Evolutionary conservation across 768 basidiomycete species (phyloP).

Genomic region (Mycena albidolilacea): DNA sequence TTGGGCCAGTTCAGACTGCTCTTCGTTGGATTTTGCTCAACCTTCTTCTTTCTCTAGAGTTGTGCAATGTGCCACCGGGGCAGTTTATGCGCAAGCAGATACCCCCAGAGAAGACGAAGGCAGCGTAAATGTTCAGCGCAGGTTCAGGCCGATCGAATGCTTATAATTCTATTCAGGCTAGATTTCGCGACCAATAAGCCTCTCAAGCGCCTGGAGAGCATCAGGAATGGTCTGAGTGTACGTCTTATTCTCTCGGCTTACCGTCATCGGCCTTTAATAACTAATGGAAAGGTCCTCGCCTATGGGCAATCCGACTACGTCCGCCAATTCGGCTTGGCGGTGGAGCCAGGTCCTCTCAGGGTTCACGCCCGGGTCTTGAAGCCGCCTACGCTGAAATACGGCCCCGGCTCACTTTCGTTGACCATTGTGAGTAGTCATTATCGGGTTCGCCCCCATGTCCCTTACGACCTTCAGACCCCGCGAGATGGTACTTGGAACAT

Average conservation of each 20-base stretch:
- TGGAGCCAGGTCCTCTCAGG: conserved; percentile 65
- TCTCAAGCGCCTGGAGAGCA: conserved; percentile 67
- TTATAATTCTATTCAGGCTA: conserved; percentile 44
- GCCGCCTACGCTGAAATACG: conserved; percentile 79
- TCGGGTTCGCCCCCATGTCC: conserved; percentile 17
- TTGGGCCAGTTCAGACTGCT: background rate
- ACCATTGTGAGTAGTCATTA: conserved; percentile 64
- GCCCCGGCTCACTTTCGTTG: conserved; percentile 65
- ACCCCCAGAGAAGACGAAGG: conserved; percentile 75
- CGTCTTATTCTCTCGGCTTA: conserved; percentile 9
- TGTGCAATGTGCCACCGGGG: conserved; percentile 73
- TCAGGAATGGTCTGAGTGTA: conserved; percentile 69
- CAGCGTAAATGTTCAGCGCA: conserved; percentile 50
- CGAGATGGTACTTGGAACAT: conserved; percentile 81
- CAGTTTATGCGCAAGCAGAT: conserved; percentile 84
- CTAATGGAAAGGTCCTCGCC: conserved; percentile 62
- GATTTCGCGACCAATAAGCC: conserved; percentile 81
- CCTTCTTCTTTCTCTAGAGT: conserved; percentile 53
- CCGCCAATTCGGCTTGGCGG: conserved; percentile 78
- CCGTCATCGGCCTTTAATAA: background rate
- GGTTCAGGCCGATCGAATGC: background rate
- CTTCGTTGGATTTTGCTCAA: background rate
- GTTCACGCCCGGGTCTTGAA: conserved; percentile 75
- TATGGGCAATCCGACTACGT: conserved; percentile 86
- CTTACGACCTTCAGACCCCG: conserved; percentile 60